Percentiles rank a stretch among this genome's conserved stretches.
phyloP scores from a whole-genome alignment of 2,329 filamentous ascomycete genomes.

The Ophiostoma sp. region DNA sequence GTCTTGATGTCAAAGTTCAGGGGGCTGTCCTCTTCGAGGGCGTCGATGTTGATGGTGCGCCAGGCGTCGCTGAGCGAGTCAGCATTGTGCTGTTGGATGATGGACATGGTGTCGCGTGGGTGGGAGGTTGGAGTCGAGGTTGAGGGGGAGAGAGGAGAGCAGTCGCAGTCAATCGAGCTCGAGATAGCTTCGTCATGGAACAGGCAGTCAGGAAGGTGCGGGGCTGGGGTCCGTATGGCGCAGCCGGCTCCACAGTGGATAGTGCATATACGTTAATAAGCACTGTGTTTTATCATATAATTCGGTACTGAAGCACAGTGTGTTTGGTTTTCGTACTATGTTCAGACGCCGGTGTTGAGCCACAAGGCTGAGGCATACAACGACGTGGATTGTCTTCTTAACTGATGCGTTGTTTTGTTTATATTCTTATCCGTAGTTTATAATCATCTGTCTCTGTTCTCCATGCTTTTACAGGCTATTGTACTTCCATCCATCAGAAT shows the following conservation, averaged over 20 bases:
- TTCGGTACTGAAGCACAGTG: neutral
- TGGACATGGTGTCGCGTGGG: constrained; percentile 44
- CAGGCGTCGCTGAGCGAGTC: constrained; percentile 59
- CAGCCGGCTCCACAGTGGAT: constrained; percentile 3
- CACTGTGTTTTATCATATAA: neutral
- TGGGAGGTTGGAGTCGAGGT: neutral
- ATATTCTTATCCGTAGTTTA: too few species aligned
- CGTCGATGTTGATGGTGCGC: constrained; percentile 93
- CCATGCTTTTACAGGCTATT: too few species aligned
- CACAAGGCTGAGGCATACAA: neutral
- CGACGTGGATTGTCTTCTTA: too few species aligned
- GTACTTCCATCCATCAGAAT: too few species aligned
- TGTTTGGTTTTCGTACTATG: neutral
- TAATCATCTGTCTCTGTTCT: too few species aligned
- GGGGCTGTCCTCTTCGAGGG: constrained; percentile 81
- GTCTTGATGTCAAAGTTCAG: constrained; percentile 86
- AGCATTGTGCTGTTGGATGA: constrained; percentile 59
- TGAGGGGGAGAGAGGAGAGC: neutral
- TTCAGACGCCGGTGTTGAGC: too few species aligned
- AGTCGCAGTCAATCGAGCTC: neutral
- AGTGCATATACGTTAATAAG: neutral
- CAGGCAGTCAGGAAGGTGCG: constrained; percentile 6
- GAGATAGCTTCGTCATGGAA: constrained; percentile 14
- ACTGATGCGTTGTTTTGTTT: too few species aligned
- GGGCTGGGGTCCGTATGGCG: neutral